These are phyloP conservation scores for Didymella lethalis DNA, from an alignment of 2,329 filamentous ascomycete species.

Conservation along the genomic window DNA sequence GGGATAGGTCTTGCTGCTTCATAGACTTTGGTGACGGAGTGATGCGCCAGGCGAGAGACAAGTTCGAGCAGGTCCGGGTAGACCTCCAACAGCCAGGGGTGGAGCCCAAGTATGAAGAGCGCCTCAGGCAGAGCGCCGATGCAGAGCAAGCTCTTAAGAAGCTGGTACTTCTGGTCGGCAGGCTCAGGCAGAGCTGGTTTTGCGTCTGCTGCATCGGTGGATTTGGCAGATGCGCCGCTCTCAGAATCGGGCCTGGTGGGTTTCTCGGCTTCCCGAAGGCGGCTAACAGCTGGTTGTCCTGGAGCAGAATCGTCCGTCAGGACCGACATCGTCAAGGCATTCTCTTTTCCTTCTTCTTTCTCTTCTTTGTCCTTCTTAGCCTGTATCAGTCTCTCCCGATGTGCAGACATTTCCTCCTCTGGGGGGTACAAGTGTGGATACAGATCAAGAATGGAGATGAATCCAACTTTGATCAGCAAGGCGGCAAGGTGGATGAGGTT, in stretches of 20 bases:
- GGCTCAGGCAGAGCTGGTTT: constrained; percentile 71
- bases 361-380: constrained; percentile 73
- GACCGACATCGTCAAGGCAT: constrained; percentile 85
- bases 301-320: constrained; percentile 80
- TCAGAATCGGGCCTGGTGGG: constrained; percentile 55
- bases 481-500: constrained; percentile 93
- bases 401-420: constrained; percentile 80
- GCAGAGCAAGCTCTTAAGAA: constrained; percentile 84
- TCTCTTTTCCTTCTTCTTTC: constrained; percentile 72
- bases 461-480: constrained; percentile 94
- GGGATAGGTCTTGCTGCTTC: constrained; percentile 59
- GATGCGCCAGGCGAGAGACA: constrained; percentile 84
- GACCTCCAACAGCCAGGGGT: constrained; percentile 88
- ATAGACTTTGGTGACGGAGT: constrained; percentile 81
- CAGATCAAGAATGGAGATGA: constrained; percentile 88
- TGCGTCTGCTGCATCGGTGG: constrained; percentile 51
- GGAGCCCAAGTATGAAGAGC: constrained; percentile 88
- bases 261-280: constrained; percentile 65
- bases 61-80: constrained; percentile 82
- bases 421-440: constrained; percentile 90
- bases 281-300: constrained; percentile 52
- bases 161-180: constrained; percentile 83
- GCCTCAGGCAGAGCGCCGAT: constrained; percentile 94
- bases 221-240: constrained; percentile 51
- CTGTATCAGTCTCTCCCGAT: constrained; percentile 74